Conservation (phyloP, 495 filamentous ascomycete species). For the Aspergillus avenaceus region DNA sequence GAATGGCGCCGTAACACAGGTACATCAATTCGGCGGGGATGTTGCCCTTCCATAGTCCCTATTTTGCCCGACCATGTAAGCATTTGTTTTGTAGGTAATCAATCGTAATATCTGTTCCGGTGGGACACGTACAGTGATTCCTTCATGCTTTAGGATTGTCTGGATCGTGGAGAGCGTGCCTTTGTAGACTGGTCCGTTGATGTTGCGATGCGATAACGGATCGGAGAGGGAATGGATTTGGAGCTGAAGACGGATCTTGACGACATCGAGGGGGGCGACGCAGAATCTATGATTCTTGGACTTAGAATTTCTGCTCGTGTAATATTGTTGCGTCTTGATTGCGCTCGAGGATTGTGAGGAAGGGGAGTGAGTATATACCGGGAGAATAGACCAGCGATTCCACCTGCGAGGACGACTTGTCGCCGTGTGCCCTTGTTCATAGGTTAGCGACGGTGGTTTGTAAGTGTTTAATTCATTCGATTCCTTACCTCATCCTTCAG, state of each 20-base stretch:
- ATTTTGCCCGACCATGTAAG: neutral
- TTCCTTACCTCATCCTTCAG: constrained; percentile 80
- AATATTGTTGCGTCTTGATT: too few species aligned
- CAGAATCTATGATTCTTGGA: constrained; percentile 57
- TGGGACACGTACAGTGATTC: constrained; percentile 58
- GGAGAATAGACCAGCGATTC: constrained; percentile 82
- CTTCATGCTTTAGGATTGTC: constrained; percentile 72
- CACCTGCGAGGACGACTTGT: constrained; percentile 81
- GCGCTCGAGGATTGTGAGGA: too few species aligned
- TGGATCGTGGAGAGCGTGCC: constrained; percentile 75
- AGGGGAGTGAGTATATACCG: constrained; percentile 44
- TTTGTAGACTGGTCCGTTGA: constrained; percentile 65
- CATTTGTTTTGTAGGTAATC: too few species aligned
- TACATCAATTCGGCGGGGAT: constrained; percentile 93
- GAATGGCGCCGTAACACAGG: constrained; percentile 78
- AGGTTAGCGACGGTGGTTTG: constrained; percentile 1
- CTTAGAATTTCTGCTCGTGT: neutral
- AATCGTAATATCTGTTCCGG: too few species aligned
- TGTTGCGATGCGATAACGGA: constrained; percentile 48
- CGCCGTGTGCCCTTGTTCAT: constrained; percentile 66
- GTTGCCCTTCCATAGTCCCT: constrained; percentile 97
- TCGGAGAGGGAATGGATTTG: constrained; percentile 78
- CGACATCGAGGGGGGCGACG: constrained; percentile 87
- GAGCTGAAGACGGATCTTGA: constrained; percentile 94
- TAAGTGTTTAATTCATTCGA: neutral